phyloP scores from a whole-genome alignment of 1,139 yeast genomes.

The Protomyces macrosporus region DNA sequence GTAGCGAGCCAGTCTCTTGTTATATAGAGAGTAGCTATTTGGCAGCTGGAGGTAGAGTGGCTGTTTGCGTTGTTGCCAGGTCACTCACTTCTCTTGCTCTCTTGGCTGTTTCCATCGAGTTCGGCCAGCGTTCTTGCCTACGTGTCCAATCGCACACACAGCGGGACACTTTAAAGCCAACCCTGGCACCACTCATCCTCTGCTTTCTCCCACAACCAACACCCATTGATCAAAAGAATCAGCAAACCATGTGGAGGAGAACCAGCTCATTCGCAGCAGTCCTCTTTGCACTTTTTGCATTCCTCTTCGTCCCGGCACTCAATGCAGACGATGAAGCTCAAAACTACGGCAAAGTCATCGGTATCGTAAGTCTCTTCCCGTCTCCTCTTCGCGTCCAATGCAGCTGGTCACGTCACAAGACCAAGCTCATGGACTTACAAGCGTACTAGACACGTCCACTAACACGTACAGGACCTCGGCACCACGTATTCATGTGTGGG shows the following conservation, averaged over 20 bases:
- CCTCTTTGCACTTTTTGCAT: constrained; percentile 24
- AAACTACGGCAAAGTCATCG: constrained; percentile 21
- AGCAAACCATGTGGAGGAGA: background rate
- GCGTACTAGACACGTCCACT: background rate
- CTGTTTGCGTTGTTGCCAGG: too few relatives aligned
- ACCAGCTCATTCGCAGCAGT: constrained; percentile 21
- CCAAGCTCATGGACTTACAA: background rate
- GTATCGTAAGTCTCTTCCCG: constrained; percentile 3
- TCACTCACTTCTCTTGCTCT: too few relatives aligned
- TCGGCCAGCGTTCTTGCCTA: too few relatives aligned
- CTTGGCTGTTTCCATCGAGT: too few relatives aligned
- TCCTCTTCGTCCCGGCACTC: constrained; percentile 17
- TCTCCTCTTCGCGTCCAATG: background rate
- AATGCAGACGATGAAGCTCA: constrained; percentile 13
- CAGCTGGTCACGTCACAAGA: background rate
- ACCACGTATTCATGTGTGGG: constrained; percentile 92
- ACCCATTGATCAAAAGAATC: background rate
- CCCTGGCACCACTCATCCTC: background rate
- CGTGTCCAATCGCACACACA: background rate
- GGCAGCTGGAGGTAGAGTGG: too few relatives aligned
- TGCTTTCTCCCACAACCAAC: background rate
- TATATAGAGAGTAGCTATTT: too few relatives aligned
- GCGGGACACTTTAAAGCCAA: background rate
- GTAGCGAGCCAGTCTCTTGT: too few relatives aligned
- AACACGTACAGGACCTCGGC: constrained; percentile 55